Evolutionary conservation across 2,329 filamentous ascomycete genomes (phyloP).

Genomic region (Diaporthe ilicicola): DNA sequence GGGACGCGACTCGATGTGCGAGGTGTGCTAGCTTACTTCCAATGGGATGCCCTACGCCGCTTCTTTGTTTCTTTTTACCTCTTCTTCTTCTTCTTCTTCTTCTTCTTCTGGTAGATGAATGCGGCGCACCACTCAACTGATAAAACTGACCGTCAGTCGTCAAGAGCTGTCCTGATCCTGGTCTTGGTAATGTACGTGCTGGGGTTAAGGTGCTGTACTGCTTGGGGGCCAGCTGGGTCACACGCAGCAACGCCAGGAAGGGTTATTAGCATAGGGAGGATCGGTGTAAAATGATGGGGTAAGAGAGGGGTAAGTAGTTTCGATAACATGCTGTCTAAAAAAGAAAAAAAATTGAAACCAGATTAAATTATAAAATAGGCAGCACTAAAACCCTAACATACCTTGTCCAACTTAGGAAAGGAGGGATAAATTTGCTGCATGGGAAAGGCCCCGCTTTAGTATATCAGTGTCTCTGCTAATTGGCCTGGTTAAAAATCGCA

Average conservation of each 20-base stretch:
- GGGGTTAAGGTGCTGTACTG: too few relatives aligned
- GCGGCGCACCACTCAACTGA: too few relatives aligned
- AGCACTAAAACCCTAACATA: neutral
- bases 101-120: neutral
- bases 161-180: neutral
- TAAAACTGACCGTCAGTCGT: neutral
- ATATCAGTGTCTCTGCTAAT: neutral
- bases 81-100: neutral
- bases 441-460: neutral
- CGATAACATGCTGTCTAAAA: too few relatives aligned
- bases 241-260: neutral
- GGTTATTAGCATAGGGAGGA: neutral
- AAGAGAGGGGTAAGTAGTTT: conserved; percentile 9
- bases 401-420: neutral
- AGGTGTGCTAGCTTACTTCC: neutral
- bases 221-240: neutral
- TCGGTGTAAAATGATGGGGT: neutral
- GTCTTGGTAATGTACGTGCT: too few relatives aligned
- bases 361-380: too few relatives aligned
- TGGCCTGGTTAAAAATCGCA: neutral
- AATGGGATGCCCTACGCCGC: too few relatives aligned
- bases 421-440: neutral
- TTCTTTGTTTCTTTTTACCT: too few relatives aligned
- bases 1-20: too few relatives aligned
- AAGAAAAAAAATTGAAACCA: too few relatives aligned